Evolutionary conservation across 2,329 filamentous ascomycete genomes (phyloP).

Genomic region (Aspergillus hiratsukae): DNA sequence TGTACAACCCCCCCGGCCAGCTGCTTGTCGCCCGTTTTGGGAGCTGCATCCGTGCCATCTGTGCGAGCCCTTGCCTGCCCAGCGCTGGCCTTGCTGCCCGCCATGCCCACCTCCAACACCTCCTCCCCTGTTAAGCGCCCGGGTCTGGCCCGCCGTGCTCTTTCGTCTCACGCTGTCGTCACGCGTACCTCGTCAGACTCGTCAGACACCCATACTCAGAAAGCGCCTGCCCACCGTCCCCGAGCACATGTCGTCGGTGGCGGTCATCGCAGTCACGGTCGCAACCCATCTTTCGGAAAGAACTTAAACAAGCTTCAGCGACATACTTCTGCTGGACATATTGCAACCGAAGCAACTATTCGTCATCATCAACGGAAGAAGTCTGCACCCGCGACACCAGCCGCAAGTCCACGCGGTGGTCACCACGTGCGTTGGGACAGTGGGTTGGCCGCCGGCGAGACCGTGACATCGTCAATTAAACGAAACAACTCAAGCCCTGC

Average conservation of each 20-base stretch:
- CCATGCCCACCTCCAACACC: constrained; percentile 27
- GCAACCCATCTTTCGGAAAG: constrained; percentile 42
- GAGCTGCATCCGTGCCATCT: constrained; percentile 6
- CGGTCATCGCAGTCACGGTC: constrained; percentile 36
- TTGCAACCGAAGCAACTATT: constrained; percentile 26
- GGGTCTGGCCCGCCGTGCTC: constrained; percentile 36
- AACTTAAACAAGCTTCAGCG: constrained; percentile 42
- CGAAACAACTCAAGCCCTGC: constrained; percentile 44
- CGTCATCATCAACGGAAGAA: constrained; percentile 44
- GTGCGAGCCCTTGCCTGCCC: background rate
- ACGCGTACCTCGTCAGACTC: constrained; percentile 30
- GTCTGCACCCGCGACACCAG: constrained; percentile 42
- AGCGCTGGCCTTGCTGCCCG: constrained; percentile 5
- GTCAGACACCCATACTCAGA: constrained; percentile 26
- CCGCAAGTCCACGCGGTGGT: constrained; percentile 37
- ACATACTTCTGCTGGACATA: constrained; percentile 25
- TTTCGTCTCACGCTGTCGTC: constrained; percentile 38
- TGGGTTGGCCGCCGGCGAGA: constrained; percentile 31
- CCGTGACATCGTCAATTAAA: constrained; percentile 36
- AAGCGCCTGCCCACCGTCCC: constrained; percentile 27
- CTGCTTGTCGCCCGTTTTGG: constrained; percentile 16
- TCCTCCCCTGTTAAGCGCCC: constrained; percentile 39
- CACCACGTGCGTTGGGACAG: constrained; percentile 41
- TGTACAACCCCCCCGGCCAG: constrained; percentile 5
- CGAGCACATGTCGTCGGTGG: constrained; percentile 42